phyloP scores from a whole-genome alignment of 2,329 filamentous ascomycete species.

The Fusarium hainanense region DNA sequence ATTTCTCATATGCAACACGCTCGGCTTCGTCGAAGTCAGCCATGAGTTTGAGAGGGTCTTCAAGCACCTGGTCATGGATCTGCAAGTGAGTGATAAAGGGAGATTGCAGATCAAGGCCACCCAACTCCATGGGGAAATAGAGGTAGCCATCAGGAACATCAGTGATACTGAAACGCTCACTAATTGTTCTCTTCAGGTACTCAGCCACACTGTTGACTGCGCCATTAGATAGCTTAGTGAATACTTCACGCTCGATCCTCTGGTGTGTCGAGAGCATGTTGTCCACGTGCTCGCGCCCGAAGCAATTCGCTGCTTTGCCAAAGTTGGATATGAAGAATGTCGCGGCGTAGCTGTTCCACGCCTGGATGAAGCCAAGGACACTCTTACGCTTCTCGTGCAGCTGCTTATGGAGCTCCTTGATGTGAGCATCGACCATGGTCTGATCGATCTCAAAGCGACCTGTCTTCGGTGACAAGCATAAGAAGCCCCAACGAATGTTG shows the following conservation, averaged over 20 bases:
- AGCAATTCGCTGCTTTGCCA: conserved; percentile 63
- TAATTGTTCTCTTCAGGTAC: conserved; percentile 65
- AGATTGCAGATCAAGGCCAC: conserved; percentile 60
- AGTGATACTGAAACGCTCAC: conserved; percentile 60
- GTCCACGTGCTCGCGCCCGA: conserved; percentile 63
- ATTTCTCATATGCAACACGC: conserved; percentile 49
- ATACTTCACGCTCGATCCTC: conserved; percentile 61
- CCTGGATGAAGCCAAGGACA: conserved; percentile 58
- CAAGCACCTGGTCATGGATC: conserved; percentile 50
- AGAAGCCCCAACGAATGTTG: conserved; percentile 65
- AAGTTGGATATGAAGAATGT: conserved; percentile 66
- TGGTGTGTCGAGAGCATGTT: conserved; percentile 62
- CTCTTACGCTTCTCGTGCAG: conserved; percentile 64
- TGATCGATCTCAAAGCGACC: conserved; percentile 71
- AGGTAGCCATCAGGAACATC: conserved; percentile 59
- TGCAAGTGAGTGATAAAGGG: conserved; percentile 58
- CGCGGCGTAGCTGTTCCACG: conserved; percentile 64
- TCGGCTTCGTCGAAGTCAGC: conserved; percentile 51
- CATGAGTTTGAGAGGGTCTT: conserved; percentile 48
- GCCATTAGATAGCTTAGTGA: conserved; percentile 49
- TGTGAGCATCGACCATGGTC: conserved; percentile 67
- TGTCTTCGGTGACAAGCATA: conserved; percentile 63
- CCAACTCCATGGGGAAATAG: conserved; percentile 59
- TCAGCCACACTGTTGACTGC: conserved; percentile 59
- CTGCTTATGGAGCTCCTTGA: conserved; percentile 68